Percentiles rank a stretch among this genome's conserved stretches.
Evolutionary conservation across 1,284 basidiomycete genomes (phyloP).

Genomic region (Tilletia walkeri): DNA sequence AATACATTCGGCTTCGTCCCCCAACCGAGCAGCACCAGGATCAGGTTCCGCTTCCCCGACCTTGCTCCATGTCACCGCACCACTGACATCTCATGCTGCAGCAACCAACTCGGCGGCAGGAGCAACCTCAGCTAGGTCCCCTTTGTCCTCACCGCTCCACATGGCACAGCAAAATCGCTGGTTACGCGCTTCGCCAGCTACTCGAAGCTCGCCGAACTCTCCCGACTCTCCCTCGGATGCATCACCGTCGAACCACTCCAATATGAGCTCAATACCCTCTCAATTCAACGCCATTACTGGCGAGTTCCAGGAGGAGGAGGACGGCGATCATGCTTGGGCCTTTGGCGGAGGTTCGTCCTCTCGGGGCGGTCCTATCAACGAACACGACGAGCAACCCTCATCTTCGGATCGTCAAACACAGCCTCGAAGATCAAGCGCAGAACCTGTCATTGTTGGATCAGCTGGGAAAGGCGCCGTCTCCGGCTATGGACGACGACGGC

Average conservation of each 20-base stretch:
- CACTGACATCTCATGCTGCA: no score
- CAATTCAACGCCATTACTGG: constrained; percentile 1
- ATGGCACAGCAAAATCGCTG: constrained; percentile 5
- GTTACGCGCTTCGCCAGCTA: neutral
- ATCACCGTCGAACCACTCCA: no score
- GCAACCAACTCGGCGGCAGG: no score
- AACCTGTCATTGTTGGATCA: constrained; percentile 17
- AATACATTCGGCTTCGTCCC: no score
- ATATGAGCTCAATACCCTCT: neutral
- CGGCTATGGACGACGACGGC: constrained; percentile 19
- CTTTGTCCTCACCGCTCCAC: neutral
- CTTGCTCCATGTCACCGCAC: no score
- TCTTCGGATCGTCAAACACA: neutral
- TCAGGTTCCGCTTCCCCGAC: no score
- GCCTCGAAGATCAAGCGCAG: neutral
- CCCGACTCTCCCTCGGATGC: neutral
- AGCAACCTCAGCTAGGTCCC: neutral
- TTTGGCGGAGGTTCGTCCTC: constrained; percentile 20
- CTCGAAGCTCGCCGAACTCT: neutral
- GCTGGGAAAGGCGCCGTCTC: constrained; percentile 22
- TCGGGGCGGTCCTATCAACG: constrained; percentile 13
- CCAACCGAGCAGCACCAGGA: no score
- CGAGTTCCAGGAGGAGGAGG: neutral
- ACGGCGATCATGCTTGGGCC: constrained; percentile 10
- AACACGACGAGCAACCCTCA: neutral